Evolutionary conservation across 2,329 filamentous ascomycete species (phyloP), one percentile per base, ranked within the genome.

Genomic region (Claviceps arundinis): DNA sequence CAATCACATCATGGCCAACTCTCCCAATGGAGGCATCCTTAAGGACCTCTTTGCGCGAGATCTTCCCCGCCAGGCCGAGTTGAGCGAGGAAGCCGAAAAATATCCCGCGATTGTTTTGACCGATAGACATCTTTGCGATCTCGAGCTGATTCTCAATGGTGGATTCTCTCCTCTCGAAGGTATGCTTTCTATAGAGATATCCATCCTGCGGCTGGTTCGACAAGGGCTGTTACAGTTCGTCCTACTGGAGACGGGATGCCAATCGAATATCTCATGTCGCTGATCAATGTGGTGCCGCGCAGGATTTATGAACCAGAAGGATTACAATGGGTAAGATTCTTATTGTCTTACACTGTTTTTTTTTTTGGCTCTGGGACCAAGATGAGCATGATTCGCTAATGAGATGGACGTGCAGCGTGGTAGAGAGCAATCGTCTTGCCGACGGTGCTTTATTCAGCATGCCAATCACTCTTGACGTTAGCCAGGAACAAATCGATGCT

Each of bases 11-110:
- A 84, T 84, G 81, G 80, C 81, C 64, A 84, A 84, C 70, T 63
- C 80, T 69, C 87, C 87, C 60, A 86, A 93, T 67, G 91, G 91
- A 73, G 93, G 93, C 66, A 77, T 91, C 77, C 87, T 98, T 66
- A 97, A 97, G 85, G 93, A 98, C 78, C 82, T 98, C 68, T 80
- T 97, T 62, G 90, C 89, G 59, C 86, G 93, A 73, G 93, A 98
- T 80, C 80, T 84, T 57, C 87, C 87, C 60, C 83, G 86, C 65
- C 85, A 93, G 60, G 77, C 77, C 57, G 76, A 95, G 74, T 85
- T 98, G 57, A 74, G 76, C 52, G 80, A 79, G 47, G 93, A 98
- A 74, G 87, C 91, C 43, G 90, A 95, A 76, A 84, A 67, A 37
- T 82, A 97, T 46, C 88, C 89, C 40, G 87, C 91, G 40, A 77